phyloP scores from a whole-genome alignment of 225 moss, liverwort and hornwort species.

The Rhytidiadelphus loreus region DNA sequence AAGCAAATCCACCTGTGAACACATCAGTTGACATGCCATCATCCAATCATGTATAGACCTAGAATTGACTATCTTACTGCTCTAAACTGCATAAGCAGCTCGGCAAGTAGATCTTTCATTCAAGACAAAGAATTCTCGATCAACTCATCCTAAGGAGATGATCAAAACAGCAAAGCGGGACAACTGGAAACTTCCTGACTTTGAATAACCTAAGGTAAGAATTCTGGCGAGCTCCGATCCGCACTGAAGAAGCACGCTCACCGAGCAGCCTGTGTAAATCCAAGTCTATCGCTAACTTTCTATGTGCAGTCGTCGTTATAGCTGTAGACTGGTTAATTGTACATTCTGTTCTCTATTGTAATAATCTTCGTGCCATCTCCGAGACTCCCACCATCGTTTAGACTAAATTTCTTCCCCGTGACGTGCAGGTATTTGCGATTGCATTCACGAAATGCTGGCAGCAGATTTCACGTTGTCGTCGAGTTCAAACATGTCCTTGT shows the following conservation, averaged over 20 bases:
- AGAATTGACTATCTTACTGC: not conserved
- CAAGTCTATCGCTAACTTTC: not conserved
- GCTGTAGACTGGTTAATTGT: not conserved
- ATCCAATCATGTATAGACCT: not conserved
- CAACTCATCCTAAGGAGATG: not conserved
- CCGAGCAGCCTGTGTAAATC: not conserved
- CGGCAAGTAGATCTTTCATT: not conserved
- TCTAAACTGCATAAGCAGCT: not conserved
- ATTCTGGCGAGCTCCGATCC: not conserved
- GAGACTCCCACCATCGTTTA: not conserved
- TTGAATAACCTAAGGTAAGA: not conserved
- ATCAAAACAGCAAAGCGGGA: not conserved
- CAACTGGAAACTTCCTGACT: not conserved
- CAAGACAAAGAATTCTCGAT: conserved; percentile 1
- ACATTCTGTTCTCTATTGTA: not conserved
- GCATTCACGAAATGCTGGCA: not conserved
- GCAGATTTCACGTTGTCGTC: not conserved
- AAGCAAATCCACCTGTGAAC: not conserved
- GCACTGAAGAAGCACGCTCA: not conserved
- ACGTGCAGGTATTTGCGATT: not conserved
- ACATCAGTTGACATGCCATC: not conserved
- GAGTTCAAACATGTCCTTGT: conserved; percentile 1
- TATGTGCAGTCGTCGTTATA: not conserved
- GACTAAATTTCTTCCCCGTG: not conserved
- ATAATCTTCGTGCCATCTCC: not conserved